Evolutionary conservation across 148 eudicot genomes (phyloP), one percentile per base, ranked within the genome.

Genomic region (Fagopyrum tataricum): DNA sequence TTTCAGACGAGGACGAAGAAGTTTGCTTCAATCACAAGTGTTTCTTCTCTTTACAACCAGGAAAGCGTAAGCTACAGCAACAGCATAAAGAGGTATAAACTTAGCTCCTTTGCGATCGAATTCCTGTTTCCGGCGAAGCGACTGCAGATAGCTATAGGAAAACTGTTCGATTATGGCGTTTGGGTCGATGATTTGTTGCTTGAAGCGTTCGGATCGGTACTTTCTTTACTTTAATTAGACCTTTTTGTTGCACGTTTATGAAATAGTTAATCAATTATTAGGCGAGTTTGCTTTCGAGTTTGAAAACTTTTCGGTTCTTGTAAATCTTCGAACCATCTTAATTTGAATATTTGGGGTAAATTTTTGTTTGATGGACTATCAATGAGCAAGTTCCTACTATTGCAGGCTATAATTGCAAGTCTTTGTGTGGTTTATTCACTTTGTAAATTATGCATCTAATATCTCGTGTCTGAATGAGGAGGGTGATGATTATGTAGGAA

Each of bases 401-500:
- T 59, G 44, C 44, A 37, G 20, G 18, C 10, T 31, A 14, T 24
- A 59, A 59, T 59, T 49, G 53, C 18, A 14, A 49, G 31, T 26
- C 31, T 26, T 26, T 1, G 31, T 26, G 48, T n/a, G n/a, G n/a
- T 5, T 46, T 46, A 46, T 55, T 18, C 20, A 9, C 26, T 55
- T n/a, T 18, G 10, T 55, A 14, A 17, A 14, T 8, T 62, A 11
- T 61, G 31, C 37, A 21, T 71, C n/a, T 39, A 70, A 56, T 51
- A 4, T 44, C 58, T 79, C 40, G 64, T n/a, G 68, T 62, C 31
- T 62, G 43, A 62, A 62, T 31, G 68, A 62, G 68, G 68, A 14
- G 68, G 6, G 43, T 31, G 43, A 13, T 37, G 20, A 69, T 75
- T 79, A 67, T 72, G 72, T 86, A 93, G 98, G 86, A 90, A 86